Evolutionary conservation across 73 alveolate genomes (phyloP).

Genomic region (Tetrahymena elliotti): DNA sequence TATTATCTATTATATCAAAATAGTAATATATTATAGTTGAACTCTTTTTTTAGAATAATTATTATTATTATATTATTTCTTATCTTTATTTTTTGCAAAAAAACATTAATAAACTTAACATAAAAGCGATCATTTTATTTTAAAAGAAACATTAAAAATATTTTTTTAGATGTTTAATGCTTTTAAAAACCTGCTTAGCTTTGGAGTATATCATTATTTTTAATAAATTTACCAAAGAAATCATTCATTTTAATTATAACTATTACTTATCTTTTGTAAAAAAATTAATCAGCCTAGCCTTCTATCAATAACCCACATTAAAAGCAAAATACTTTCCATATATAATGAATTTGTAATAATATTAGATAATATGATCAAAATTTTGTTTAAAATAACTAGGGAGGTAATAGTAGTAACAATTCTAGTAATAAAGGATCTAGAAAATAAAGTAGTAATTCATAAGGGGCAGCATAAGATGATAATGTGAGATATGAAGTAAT

Average conservation of each 20-base stretch:
- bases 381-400: neutral
- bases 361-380: neutral
- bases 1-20: neutral
- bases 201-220: neutral
- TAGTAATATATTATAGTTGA: too few relatives aligned
- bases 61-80: too few relatives aligned
- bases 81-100: too few relatives aligned
- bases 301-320: too few relatives aligned
- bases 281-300: neutral
- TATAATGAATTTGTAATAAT: too few relatives aligned
- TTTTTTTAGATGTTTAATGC: neutral
- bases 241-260: too few relatives aligned
- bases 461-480: neutral
- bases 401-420: neutral
- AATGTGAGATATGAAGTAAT: neutral
- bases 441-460: neutral
- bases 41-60: neutral
- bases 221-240: neutral
- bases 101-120: neutral
- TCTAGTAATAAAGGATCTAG: neutral
- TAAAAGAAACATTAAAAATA: too few relatives aligned
- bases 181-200: neutral
- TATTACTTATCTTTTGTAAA: neutral
- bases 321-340: too few relatives aligned
- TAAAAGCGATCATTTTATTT: neutral